Percentiles rank a stretch among this genome's conserved stretches.
Conservation (phyloP, 305 asterid species). For the Striga hermonthica region DNA sequence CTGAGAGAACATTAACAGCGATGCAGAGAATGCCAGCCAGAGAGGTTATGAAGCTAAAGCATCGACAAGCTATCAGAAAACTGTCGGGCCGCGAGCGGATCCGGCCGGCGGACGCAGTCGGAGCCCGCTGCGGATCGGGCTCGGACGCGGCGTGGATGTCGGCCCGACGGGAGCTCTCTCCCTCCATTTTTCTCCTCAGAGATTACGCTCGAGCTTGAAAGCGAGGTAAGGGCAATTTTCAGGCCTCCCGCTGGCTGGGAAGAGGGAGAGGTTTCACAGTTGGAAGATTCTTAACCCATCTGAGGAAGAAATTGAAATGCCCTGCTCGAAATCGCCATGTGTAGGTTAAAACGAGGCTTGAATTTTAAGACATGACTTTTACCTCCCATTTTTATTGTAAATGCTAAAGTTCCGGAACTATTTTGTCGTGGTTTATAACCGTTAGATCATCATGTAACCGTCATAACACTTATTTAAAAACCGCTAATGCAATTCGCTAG, state of each 20-base stretch:
- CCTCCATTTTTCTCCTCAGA: slow-evolving; percentile 35
- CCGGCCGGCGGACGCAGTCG: slow-evolving; percentile 27
- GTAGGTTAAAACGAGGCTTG: too few relatives aligned
- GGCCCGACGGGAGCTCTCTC: slow-evolving; percentile 31
- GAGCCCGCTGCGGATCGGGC: slow-evolving; percentile 30
- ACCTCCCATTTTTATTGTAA: too few relatives aligned
- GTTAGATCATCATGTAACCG: too few relatives aligned
- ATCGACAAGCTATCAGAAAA: slow-evolving; percentile 57
- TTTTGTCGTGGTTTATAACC: too few relatives aligned
- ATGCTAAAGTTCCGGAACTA: too few relatives aligned
- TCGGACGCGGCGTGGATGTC: slow-evolving; percentile 17
- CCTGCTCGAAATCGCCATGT: not conserved
- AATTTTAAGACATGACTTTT: too few relatives aligned
- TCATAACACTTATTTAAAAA: too few relatives aligned
- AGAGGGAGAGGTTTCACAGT: not conserved
- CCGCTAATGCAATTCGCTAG: too few relatives aligned
- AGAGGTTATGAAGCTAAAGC: slow-evolving; percentile 70
- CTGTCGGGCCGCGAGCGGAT: slow-evolving; percentile 47
- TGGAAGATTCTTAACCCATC: slow-evolving; percentile 23
- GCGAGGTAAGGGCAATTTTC: not conserved
- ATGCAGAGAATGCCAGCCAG: slow-evolving; percentile 74
- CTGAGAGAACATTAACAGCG: slow-evolving; percentile 74
- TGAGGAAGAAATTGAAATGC: not conserved
- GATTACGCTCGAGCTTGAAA: not conserved
- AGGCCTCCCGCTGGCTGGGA: not conserved